Evolutionary conservation across 805 yeast genomes (phyloP), one percentile per base, ranked within the genome.

Genomic region (Teunomyces aglyptinius): DNA sequence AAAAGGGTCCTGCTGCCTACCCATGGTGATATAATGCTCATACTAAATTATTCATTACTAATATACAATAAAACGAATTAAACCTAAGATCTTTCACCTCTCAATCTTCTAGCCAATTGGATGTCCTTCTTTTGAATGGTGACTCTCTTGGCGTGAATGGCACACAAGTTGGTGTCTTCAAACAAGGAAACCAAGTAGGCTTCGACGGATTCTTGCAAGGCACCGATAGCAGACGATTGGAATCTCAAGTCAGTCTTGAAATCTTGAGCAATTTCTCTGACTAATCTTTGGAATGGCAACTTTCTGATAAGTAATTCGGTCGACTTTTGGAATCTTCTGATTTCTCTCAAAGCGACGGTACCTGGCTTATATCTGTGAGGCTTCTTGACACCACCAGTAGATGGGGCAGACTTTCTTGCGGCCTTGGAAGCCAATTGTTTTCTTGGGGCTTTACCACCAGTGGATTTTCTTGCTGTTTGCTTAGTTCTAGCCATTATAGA

Each of bases 41-140:
- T 26, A 24, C 36, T 39, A 33, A 40, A 46, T 27, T 35, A 47
- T 47, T 43, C 46, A 47, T 47, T 47, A 44, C 50, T 47, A 47
- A 44, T 47, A 47, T 47, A 47, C 50, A 47, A 44, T 41, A 31
- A 46, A 47, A 38, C 48, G 36, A 45, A 44, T 44, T 43, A 45
- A 48, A 51, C 52, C 51, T 82, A 87, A 59, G 92, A 81, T 85
- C 94, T 85, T 79, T 87, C 96, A 75, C 97, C 98, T 78, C 97
- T 86, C 71, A 92, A 83, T 80, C 98, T 87, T 80, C 97, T 87
- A 59, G 98, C 99, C 68, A 92, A 81, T 70, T 91, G 96, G 71
- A 92, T 89, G 74, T 92, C 99, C 78, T 91, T 91, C 89, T 90
- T 92, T 82, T 89, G 96, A 67, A 92, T 89, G 56, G 99, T 92